Conservation (phyloP, 208 protist species). For the Acanthamoeba comandoni region DNA sequence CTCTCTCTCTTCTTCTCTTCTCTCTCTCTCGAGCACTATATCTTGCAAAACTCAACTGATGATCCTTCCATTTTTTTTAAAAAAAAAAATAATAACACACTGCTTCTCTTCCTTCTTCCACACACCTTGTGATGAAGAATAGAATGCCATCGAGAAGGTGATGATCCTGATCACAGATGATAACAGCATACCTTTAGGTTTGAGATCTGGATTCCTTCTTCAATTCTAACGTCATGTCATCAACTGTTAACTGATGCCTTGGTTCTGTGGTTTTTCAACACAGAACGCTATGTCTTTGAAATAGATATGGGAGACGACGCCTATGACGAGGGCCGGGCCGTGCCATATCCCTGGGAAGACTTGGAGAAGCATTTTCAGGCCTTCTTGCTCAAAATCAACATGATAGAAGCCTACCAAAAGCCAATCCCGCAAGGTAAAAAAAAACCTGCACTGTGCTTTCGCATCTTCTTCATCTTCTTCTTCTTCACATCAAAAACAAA, state of each 20-base stretch:
- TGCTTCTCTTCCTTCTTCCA: too few relatives aligned
- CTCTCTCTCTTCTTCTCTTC: too few relatives aligned
- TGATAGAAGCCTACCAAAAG: slow-evolving; percentile 43
- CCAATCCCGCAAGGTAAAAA: slow-evolving; percentile 56
- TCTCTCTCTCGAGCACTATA: neutral
- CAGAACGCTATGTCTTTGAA: slow-evolving; percentile 59
- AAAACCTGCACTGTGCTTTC: too few relatives aligned
- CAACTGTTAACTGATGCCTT: too few relatives aligned
- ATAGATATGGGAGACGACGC: slow-evolving; percentile 13
- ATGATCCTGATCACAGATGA: slow-evolving; percentile 58
- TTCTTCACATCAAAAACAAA: too few relatives aligned
- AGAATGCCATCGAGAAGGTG: slow-evolving; percentile 61
- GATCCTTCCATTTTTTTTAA: neutral
- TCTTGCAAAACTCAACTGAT: neutral
- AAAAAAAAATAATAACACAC: too few relatives aligned
- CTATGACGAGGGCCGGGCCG: slow-evolving; percentile 19
- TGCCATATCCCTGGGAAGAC: neutral
- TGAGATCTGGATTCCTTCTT: neutral
- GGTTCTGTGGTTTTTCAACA: too few relatives aligned
- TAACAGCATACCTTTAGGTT: slow-evolving; percentile 21
- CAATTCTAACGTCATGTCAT: neutral
- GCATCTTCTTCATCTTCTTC: too few relatives aligned
- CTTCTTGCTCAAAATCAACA: slow-evolving; percentile 65
- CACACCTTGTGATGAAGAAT: too few relatives aligned
- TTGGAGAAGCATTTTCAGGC: slow-evolving; percentile 55